A percentile compares a stretch with the other conserved stretches of the same genome.
Evolutionary conservation across 2,329 filamentous ascomycete species (phyloP).

Genomic region (Pseudogymnoascus sp.): DNA sequence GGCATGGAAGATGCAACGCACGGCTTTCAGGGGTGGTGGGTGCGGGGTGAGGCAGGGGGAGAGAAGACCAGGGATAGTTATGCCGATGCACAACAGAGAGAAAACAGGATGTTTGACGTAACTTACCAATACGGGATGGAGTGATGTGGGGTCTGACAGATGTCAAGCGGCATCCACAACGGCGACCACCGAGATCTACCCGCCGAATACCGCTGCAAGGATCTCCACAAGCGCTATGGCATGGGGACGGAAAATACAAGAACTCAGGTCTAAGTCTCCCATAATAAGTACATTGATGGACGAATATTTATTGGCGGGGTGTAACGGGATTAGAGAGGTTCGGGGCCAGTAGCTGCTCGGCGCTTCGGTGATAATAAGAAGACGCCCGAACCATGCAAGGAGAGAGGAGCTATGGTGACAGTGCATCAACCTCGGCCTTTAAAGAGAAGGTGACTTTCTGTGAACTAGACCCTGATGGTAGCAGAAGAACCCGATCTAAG

Average conservation of each 20-base stretch:
- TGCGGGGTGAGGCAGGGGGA: neutral
- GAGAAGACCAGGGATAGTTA: neutral
- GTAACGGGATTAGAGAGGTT: neutral
- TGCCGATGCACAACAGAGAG: neutral
- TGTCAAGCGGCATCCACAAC: neutral
- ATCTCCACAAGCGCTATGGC: neutral
- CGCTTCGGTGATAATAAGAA: neutral
- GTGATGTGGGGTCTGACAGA: neutral
- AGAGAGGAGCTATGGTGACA: neutral
- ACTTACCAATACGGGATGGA: neutral
- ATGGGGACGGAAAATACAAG: neutral
- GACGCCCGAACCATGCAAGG: neutral
- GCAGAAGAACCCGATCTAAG: neutral
- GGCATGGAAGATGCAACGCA: neutral
- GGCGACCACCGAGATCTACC: neutral
- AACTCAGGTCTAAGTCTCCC: neutral
- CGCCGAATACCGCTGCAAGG: neutral
- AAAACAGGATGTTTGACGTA: conserved; percentile 1
- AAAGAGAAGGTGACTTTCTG: neutral
- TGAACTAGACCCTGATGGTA: neutral
- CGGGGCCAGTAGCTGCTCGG: neutral
- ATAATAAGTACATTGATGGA: neutral
- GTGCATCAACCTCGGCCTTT: neutral
- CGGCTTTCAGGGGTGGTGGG: neutral
- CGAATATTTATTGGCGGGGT: neutral